Evolutionary conservation across 2,329 filamentous ascomycete genomes (phyloP).

Genomic region (Aotearoamyces nothofagi): DNA sequence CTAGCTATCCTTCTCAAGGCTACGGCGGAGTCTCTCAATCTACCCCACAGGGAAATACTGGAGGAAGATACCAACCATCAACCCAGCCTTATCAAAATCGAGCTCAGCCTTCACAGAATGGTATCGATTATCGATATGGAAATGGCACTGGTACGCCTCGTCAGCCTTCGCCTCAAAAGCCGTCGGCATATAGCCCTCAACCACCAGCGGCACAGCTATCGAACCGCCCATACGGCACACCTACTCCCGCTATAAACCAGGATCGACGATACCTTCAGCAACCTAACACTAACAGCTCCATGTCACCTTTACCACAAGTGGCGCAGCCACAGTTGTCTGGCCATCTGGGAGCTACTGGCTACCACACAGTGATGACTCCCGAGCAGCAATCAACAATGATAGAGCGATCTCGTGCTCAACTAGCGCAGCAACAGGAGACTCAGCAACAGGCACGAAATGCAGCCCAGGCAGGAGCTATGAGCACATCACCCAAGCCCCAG

Average conservation of each 20-base stretch:
- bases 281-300: conserved; percentile 13
- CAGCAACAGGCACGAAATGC: conserved; percentile 17
- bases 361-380: conserved; percentile 17
- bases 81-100: conserved; percentile 14
- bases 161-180: conserved; percentile 17
- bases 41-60: conserved; percentile 8
- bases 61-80: conserved; percentile 12
- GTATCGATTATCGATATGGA: conserved; percentile 13
- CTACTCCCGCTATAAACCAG: conserved; percentile 11
- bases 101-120: conserved; percentile 13
- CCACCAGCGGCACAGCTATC: conserved; percentile 7
- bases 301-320: conserved; percentile 9
- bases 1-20: conserved; percentile 9
- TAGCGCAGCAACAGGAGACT: conserved; percentile 15
- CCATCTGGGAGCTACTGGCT: conserved; percentile 13
- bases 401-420: conserved; percentile 20
- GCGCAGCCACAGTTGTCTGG: conserved; percentile 8
- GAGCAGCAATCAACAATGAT: conserved; percentile 21
- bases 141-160: conserved; percentile 11
- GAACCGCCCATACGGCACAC: conserved; percentile 9
- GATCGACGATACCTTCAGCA: conserved; percentile 10
- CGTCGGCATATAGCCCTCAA: conserved; percentile 13
- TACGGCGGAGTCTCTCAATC: conserved; percentile 13
- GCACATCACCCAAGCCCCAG: conserved; percentile 11
- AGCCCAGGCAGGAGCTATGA: conserved; percentile 13